These are phyloP conservation scores for Syzygium jambos DNA, from an alignment of 345 rosid species.

Conservation along the genomic window DNA sequence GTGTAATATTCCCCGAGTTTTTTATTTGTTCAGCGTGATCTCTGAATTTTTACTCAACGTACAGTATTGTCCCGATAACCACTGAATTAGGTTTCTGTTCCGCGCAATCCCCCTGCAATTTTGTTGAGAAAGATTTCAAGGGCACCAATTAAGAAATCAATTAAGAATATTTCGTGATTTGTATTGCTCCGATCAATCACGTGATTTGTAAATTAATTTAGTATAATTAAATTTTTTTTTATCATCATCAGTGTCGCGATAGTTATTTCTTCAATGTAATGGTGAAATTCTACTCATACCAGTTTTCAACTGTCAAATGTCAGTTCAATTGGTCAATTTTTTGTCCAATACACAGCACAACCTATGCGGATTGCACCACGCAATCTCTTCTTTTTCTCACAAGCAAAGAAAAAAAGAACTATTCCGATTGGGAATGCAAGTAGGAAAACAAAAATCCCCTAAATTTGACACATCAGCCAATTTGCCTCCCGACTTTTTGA, in stretches of 20 bases:
- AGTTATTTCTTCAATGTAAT: not conserved
- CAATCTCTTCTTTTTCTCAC: no score
- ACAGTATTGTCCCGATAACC: no score
- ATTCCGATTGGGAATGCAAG: not conserved
- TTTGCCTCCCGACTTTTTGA: not conserved
- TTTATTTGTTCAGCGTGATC: no score
- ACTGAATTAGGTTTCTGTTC: no score
- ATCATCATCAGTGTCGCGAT: not conserved
- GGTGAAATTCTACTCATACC: not conserved
- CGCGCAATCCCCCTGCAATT: not conserved
- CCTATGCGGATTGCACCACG: no score
- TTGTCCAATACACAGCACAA: not conserved
- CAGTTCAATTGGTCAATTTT: not conserved
- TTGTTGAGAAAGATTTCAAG: not conserved
- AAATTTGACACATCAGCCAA: not conserved
- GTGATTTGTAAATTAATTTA: not conserved
- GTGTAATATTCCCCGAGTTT: no score
- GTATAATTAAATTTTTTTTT: no score
- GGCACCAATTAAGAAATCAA: not conserved
- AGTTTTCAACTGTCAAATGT: not conserved
- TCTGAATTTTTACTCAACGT: no score
- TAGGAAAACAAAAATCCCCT: not conserved
- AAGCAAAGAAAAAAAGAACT: no score
- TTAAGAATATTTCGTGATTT: not conserved
- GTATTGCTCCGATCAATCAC: not conserved